Evolutionary conservation across 768 basidiomycete species (phyloP), one percentile per base, ranked within the genome.

Genomic region (Artomyces pyxidatus): DNA sequence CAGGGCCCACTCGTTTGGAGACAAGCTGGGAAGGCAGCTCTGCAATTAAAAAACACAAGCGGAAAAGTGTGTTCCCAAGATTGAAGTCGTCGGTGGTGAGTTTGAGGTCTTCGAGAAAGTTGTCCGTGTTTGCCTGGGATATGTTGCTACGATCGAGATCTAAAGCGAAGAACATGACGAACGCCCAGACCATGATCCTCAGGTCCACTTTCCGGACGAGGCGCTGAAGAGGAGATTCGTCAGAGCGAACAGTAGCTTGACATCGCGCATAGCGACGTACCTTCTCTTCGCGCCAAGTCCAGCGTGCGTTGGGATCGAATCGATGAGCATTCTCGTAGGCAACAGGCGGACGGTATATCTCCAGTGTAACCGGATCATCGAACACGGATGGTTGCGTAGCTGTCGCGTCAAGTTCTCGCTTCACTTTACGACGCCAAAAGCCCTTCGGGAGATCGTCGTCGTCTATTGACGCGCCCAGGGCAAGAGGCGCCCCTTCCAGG

Each of bases 221-320:
- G 44, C 59, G 58, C 78, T 79, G 47, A 3, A 46, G 19, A 41
- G 10, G n/a, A 52, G n/a, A n/a, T n/a, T n/a, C n/a, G n/a, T n/a
- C n/a, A n/a, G n/a, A n/a, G n/a, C n/a, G n/a, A n/a, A n/a, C n/a
- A n/a, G n/a, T n/a, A n/a, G n/a, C n/a, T n/a, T n/a, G n/a, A n/a
- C n/a, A n/a, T n/a, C n/a, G n/a, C n/a, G n/a, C n/a, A n/a, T n/a
- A n/a, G n/a, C 1, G 17, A 37, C 70, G 46, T 48, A 76, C 75
- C 62, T 68, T 69, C 63, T 86, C 83, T 62, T 86, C 82, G 35
- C 78, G 60, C 75, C 77, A 83, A 8, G 83, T 84, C 83, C 84
- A 86, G 7, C 83, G 73, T 17, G 81, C 82, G 14, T 62, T 44
- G 1, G 80, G 77, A 58, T 86, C 78, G 56, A 88, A 85, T 2